phyloP scores from a whole-genome alignment of 495 filamentous ascomycete species.

The Daldinia concentrica region DNA sequence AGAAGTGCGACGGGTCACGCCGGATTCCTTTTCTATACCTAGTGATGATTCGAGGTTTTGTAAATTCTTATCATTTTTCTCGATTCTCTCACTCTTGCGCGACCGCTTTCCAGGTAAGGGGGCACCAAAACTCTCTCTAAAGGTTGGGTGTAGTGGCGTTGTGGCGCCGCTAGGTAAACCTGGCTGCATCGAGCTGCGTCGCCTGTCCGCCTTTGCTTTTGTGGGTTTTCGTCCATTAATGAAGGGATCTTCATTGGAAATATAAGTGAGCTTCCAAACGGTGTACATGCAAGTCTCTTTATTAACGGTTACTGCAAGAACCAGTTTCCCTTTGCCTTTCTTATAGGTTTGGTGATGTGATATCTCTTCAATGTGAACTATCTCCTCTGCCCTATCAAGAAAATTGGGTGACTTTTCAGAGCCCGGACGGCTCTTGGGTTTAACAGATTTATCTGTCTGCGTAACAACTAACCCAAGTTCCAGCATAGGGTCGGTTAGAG shows the following conservation, averaged over 20 bases:
- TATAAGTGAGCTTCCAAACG: slow-evolving; percentile 79
- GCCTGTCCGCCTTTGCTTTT: slow-evolving; percentile 64
- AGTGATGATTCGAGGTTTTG: slow-evolving; percentile 68
- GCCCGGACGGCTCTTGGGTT: slow-evolving; percentile 34
- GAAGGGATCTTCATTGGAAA: slow-evolving; percentile 66
- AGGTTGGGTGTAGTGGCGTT: slow-evolving; percentile 71
- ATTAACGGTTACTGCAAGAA: slow-evolving; percentile 85
- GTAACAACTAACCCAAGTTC: slow-evolving; percentile 87
- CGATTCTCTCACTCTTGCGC: slow-evolving; percentile 53
- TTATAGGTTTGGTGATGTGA: slow-evolving; percentile 17
- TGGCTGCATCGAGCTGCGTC: slow-evolving; percentile 87
- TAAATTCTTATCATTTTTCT: slow-evolving; percentile 66
- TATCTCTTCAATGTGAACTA: slow-evolving; percentile 72
- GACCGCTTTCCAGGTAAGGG: slow-evolving; percentile 56
- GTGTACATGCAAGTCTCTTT: slow-evolving; percentile 74
- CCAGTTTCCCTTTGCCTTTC: slow-evolving; percentile 57
- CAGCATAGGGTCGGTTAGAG: slow-evolving; percentile 84
- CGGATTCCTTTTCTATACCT: slow-evolving; percentile 69
- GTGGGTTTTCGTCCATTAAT: slow-evolving; percentile 57
- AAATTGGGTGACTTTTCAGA: slow-evolving; percentile 44
- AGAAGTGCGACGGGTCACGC: slow-evolving; percentile 75
- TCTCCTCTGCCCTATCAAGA: slow-evolving; percentile 76
- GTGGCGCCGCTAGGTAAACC: slow-evolving; percentile 78
- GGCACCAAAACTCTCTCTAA: slow-evolving; percentile 61
- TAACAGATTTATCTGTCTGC: slow-evolving; percentile 44